phyloP scores from a whole-genome alignment of 2,329 filamentous ascomycete species.

The Hirsutella minnesotensis region DNA sequence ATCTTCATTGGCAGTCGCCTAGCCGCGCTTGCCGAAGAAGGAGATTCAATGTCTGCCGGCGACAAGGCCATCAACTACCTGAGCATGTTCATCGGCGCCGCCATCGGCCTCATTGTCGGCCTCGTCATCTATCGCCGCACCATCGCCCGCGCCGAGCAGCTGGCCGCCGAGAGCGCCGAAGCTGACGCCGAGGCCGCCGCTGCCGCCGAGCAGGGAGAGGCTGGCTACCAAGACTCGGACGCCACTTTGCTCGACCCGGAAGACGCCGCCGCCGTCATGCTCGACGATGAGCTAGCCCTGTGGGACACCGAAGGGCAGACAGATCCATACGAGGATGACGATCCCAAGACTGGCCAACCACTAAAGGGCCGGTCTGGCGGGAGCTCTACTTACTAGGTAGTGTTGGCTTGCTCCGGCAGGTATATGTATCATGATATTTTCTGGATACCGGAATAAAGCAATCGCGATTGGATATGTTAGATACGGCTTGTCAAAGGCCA shows the following conservation, averaged over 20 bases:
- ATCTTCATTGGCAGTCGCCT: slow-evolving; percentile 84
- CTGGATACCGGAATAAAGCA: too few relatives aligned
- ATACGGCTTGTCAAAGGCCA: too few relatives aligned
- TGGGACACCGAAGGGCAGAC: slow-evolving; percentile 32
- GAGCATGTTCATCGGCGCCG: slow-evolving; percentile 60
- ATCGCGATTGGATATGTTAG: too few relatives aligned
- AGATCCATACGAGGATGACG: slow-evolving; percentile 20
- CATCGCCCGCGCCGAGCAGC: slow-evolving; percentile 49
- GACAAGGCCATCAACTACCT: slow-evolving; percentile 77
- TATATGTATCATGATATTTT: too few relatives aligned
- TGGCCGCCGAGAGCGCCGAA: slow-evolving; percentile 33
- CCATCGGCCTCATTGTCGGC: slow-evolving; percentile 64
- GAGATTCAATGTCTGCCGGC: slow-evolving; percentile 67
- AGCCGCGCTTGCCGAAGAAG: slow-evolving; percentile 69
- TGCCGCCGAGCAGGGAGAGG: slow-evolving; percentile 19
- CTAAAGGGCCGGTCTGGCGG: neutral
- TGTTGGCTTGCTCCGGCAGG: too few relatives aligned
- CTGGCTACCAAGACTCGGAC: slow-evolving; percentile 32
- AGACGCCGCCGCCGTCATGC: slow-evolving; percentile 42
- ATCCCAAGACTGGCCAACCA: neutral
- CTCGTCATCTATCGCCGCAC: slow-evolving; percentile 72
- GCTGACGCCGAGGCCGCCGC: slow-evolving; percentile 4
- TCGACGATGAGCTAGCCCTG: slow-evolving; percentile 46
- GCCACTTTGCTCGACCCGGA: slow-evolving; percentile 32
- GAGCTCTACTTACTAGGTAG: neutral